Evolutionary conservation across 305 asterid species (phyloP).

Genomic region (Fraxinus nigra): DNA sequence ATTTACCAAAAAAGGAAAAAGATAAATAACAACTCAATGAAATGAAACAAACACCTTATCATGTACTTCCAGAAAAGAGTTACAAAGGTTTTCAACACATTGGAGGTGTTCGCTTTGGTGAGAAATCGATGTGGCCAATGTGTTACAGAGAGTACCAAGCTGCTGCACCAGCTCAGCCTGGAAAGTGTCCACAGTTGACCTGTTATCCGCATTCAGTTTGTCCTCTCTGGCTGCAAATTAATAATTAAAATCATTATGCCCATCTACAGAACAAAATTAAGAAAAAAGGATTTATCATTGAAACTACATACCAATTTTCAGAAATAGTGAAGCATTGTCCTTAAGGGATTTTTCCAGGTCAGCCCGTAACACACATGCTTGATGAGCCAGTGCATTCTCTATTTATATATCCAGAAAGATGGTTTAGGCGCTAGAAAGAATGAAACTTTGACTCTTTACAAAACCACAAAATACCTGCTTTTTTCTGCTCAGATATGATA

Average conservation of each 20-base stretch:
- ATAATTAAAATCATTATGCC: constrained; percentile 11
- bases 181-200: constrained; percentile 51
- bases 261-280: neutral
- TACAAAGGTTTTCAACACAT: constrained; percentile 55
- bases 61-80: constrained; percentile 53
- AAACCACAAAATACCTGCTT: constrained; percentile 55
- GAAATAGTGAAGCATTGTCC: constrained; percentile 57
- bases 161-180: constrained; percentile 60
- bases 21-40: neutral
- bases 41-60: constrained; percentile 41
- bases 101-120: constrained; percentile 62
- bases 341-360: constrained; percentile 65
- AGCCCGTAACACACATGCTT: constrained; percentile 67
- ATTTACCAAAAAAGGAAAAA: neutral
- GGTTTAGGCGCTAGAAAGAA: constrained; percentile 6
- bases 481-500: constrained; percentile 65
- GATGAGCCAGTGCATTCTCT: constrained; percentile 81
- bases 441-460: neutral
- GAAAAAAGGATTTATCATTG: neutral
- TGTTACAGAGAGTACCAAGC: constrained; percentile 51
- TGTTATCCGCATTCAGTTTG: constrained; percentile 58
- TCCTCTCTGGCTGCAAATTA: constrained; percentile 64
- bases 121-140: constrained; percentile 48
- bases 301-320: constrained; percentile 52
- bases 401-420: constrained; percentile 17